Conservation (phyloP, 2,329 filamentous ascomycete species). For the Colletotrichum simmondsii region DNA sequence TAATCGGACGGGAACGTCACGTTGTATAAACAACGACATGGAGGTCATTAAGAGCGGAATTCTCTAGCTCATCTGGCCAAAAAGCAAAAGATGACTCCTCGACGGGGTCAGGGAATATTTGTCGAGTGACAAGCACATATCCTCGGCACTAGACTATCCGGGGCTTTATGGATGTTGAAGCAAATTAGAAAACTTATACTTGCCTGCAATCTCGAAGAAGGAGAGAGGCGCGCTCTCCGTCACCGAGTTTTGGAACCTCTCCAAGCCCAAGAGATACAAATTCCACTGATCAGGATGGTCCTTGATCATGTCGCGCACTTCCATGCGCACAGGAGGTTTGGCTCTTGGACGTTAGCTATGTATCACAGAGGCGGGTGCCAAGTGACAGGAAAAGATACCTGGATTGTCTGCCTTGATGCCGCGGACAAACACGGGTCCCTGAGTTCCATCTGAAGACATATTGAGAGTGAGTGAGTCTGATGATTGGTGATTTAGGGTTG, state of each 20-base stretch:
- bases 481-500: neutral
- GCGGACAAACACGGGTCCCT: conserved; percentile 9
- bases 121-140: too few species aligned
- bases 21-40: too few species aligned
- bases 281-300: conserved; percentile 30
- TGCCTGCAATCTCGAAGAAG: conserved; percentile 25
- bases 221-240: conserved; percentile 17
- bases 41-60: too few species aligned
- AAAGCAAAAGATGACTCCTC: too few species aligned
- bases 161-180: too few species aligned
- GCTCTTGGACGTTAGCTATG: neutral
- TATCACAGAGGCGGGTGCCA: too few species aligned
- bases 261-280: conserved; percentile 25
- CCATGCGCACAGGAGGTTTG: conserved; percentile 22
- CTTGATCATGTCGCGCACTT: conserved; percentile 31
- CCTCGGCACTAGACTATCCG: too few species aligned
- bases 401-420: conserved; percentile 25
- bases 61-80: too few species aligned
- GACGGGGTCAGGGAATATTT: too few species aligned
- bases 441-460: conserved; percentile 28
- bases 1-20: too few species aligned
- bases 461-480: neutral
- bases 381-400: neutral
- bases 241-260: conserved; percentile 27
- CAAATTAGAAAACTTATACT: neutral